Evolutionary conservation across 192 early-diverging fungal species (phyloP), one percentile per base, ranked within the genome.

Genomic region (Coemansia sp.): DNA sequence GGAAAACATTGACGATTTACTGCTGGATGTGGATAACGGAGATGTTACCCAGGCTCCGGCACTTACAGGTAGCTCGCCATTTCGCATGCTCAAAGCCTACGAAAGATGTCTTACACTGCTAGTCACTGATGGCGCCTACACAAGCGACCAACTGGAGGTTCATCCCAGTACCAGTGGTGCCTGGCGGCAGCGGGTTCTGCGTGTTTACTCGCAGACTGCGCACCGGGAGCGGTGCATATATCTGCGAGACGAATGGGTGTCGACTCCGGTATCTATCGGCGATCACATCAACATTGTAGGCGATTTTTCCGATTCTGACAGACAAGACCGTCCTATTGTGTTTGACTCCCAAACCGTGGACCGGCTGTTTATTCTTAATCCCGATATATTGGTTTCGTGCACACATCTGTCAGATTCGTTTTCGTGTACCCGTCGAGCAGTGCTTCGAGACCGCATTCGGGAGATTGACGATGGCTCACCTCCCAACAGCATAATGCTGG

Each of bases 391-490:
- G 14, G 82, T 97, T 17, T 84, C 93, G 0, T 85, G 88, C 25
- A 94, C 96, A 4, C 72, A 84, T 4, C 74, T 94, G 4, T 76
- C 95, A 0, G 91, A 94, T 14, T 87, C 86, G 18, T 93, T 90
- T 50, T 45, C 64, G 0, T 99, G 96, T 68, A 63, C 90, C 20
- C 87, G 96, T 5, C 89, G 87, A 40, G 87, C 91, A 0, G 88
- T 96, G 22, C 75, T 98, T 8, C 84, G 92, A 45, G 86, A 88
- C 54, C 83, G 90, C 31, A 67, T 92, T 4, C 70, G 77, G 5
- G 67, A 84, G 66, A 71, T 68, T 62, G 48, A 55, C 29, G 77
- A 60, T 45, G 72, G 78, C 22, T 76, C 70, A 22, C 80, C 84
- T n/a, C 80, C 76, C 2, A 83, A 71, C 17, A 75, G 85, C 0